Conservation (phyloP, 441 rosid genomes). For the Pelargonium cotyledonis region DNA sequence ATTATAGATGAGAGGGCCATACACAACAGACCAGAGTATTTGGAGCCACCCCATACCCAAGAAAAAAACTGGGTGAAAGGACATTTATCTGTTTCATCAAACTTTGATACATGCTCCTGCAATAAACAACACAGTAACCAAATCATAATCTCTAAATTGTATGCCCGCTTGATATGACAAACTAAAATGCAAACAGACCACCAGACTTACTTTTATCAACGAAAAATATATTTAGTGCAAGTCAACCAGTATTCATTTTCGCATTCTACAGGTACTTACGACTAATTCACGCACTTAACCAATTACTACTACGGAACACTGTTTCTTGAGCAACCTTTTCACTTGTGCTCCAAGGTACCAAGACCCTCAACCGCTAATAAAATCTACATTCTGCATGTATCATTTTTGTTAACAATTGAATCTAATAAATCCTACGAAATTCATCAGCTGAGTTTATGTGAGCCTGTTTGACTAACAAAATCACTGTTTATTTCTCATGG, state of each 20-base stretch:
- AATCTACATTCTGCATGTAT: too few species aligned
- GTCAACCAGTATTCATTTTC: background rate
- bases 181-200: too few species aligned
- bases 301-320: background rate
- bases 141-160: background rate
- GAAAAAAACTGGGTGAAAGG: conserved; percentile 33
- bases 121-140: conserved; percentile 15
- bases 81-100: conserved; percentile 46
- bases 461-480: background rate
- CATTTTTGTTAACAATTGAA: too few species aligned
- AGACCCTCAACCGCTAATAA: background rate
- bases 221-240: background rate
- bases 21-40: conserved; percentile 77
- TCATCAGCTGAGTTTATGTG: too few species aligned
- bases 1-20: conserved; percentile 54
- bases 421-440: too few species aligned
- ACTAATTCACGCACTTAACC: background rate
- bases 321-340: background rate
- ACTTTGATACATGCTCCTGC: conserved; percentile 55
- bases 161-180: too few species aligned
- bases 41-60: conserved; percentile 88
- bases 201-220: background rate
- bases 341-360: background rate
- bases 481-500: background rate
- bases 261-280: background rate